Conservation (phyloP, 2,329 filamentous ascomycete genomes). For the Herpotrichia juniperi region DNA sequence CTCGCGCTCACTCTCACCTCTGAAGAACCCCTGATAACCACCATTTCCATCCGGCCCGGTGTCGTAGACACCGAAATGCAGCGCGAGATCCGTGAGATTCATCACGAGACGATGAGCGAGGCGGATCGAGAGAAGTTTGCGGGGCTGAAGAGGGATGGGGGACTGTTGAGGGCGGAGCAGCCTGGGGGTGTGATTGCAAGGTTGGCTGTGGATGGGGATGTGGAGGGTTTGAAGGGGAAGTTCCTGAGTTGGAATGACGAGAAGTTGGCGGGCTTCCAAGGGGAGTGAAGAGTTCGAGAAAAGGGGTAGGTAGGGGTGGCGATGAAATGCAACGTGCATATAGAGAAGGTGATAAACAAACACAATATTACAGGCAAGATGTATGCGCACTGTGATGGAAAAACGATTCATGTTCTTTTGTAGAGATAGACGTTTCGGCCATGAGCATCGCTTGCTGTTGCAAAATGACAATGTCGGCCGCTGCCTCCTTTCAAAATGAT, state of each 20-base stretch:
- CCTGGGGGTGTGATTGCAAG: conserved; percentile 86
- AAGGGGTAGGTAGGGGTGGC: not conserved
- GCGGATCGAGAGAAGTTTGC: conserved; percentile 69
- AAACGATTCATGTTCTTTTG: not conserved
- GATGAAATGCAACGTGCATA: too few species aligned
- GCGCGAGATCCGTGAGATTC: conserved; percentile 75
- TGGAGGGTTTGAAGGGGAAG: conserved; percentile 73
- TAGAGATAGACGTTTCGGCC: not conserved
- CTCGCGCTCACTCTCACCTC: conserved; percentile 72
- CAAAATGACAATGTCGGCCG: not conserved
- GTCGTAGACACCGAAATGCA: conserved; percentile 93
- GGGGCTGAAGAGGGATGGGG: conserved; percentile 71
- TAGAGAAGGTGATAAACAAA: not conserved
- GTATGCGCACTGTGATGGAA: not conserved
- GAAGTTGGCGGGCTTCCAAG: conserved; percentile 30
- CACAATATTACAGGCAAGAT: not conserved
- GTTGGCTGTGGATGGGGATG: conserved; percentile 67
- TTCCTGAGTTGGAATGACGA: conserved; percentile 63
- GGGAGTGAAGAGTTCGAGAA: conserved; percentile 11
- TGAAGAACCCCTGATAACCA: conserved; percentile 79
- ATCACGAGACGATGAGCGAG: conserved; percentile 65
- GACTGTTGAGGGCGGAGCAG: conserved; percentile 79
- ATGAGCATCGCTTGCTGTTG: not conserved
- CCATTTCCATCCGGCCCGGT: conserved; percentile 76
- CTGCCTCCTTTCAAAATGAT: not conserved